Evolutionary conservation across 352 stramenopile genomes (phyloP), one percentile per base, ranked within the genome.

Genomic region (Globisporangium cystogenes): DNA sequence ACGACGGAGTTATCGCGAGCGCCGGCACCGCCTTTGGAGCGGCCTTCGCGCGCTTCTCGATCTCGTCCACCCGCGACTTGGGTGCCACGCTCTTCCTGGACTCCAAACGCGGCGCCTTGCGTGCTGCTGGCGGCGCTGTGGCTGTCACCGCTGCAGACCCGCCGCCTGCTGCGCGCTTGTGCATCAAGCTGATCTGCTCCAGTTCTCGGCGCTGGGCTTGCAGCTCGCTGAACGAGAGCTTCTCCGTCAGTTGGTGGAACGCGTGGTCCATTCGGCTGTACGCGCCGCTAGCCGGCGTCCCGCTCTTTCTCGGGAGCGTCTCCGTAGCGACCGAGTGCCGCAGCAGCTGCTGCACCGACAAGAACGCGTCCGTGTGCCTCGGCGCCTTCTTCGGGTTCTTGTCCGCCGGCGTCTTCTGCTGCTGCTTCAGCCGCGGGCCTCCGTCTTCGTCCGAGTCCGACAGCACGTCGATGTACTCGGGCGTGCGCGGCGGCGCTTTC

Each of bases 161-260:
- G 50, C n/a, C 4, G 27, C 35, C 41, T 3, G 14, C 46, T 20
- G 48, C 39, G 18, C 68, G 57, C 26, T 63, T 67, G 41, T 76
- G 76, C 60, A 76, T 67, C 18, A 48, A 42, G 8, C 20, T n/a
- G 44, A 64, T 24, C 12, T 60, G 51, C 24, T 60, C 52, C 16
- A 64, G 36, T 18, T 48, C 52, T 20, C 37, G 57, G 12, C 45
- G 51, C 51, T 64, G 57, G 1, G 57, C 57, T 45, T 64, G 57
- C n/a, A 64, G 51, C n/a, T 64, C 57, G 31, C 53, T 64, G 35
- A 51, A 55, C 36, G 57, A 60, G 33, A 64, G 41, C 40, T 53
- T 60, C 31, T 64, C 57, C 4, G 44, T 64, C 15, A 64, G 29
- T 11, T 33, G 24, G 23, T 40, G 24, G 27, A 33, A 51, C 6